phyloP scores from a whole-genome alignment of 805 yeast genomes.

The Huiozyma sinensis region DNA sequence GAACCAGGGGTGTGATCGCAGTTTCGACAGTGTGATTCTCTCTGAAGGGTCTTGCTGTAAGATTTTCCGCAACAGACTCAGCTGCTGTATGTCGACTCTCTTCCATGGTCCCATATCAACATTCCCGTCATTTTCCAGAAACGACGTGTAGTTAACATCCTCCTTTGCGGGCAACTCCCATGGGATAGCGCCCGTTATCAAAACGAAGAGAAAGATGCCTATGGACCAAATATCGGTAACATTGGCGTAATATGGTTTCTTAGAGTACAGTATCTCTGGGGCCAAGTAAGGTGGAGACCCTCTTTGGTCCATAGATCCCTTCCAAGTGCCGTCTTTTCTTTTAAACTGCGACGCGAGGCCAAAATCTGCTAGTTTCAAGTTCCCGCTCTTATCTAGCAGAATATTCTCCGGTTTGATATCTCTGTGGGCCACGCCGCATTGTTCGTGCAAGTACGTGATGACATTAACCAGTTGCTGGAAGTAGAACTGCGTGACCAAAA shows the following conservation, averaged over 20 bases:
- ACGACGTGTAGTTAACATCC: slow-evolving; percentile 39
- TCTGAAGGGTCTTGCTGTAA: slow-evolving; percentile 38
- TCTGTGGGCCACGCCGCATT: slow-evolving; percentile 61
- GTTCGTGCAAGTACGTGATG: slow-evolving; percentile 45
- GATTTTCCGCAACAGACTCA: slow-evolving; percentile 43
- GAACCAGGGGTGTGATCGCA: slow-evolving; percentile 49
- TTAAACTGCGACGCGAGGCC: slow-evolving; percentile 59
- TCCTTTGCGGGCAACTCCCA: slow-evolving; percentile 55
- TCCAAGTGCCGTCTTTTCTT: slow-evolving; percentile 37
- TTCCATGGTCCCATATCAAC: slow-evolving; percentile 44
- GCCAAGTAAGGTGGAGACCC: slow-evolving; percentile 76
- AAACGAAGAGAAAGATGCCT: slow-evolving; percentile 52
- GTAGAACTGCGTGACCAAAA: slow-evolving; percentile 56
- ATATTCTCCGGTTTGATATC: slow-evolving; percentile 73
- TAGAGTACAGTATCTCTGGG: slow-evolving; percentile 45
- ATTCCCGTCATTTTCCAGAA: slow-evolving; percentile 36
- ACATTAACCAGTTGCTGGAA: slow-evolving; percentile 57
- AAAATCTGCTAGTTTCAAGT: slow-evolving; percentile 66
- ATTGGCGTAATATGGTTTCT: slow-evolving; percentile 43
- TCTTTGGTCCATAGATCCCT: slow-evolving; percentile 43
- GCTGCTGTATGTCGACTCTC: slow-evolving; percentile 36
- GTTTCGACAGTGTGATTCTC: slow-evolving; percentile 33
- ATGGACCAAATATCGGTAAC: slow-evolving; percentile 59
- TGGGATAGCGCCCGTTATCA: slow-evolving; percentile 56
- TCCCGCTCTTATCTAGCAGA: slow-evolving; percentile 50